phyloP scores from a whole-genome alignment of 371 early-diverging fungal species.

The Syncephalastrum racemosum region DNA sequence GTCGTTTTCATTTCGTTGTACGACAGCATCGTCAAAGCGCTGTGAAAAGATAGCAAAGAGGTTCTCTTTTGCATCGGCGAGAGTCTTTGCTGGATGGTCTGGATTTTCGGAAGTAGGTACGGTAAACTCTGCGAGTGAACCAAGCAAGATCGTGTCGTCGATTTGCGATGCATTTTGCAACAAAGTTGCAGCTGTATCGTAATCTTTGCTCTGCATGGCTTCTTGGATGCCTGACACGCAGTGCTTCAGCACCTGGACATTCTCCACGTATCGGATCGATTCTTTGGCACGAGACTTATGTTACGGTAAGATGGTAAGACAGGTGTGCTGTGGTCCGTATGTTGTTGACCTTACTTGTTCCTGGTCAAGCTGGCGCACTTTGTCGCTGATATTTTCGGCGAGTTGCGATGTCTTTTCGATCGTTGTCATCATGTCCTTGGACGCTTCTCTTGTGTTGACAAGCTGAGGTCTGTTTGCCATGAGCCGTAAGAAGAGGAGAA shows the following conservation, averaged over 20 bases:
- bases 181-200: slow-evolving; percentile 74
- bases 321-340: background rate
- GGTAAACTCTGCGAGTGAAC: slow-evolving; percentile 70
- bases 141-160: slow-evolving; percentile 64
- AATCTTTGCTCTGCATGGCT: slow-evolving; percentile 70
- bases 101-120: slow-evolving; percentile 65
- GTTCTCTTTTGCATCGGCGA: slow-evolving; percentile 60
- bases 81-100: slow-evolving; percentile 62
- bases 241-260: slow-evolving; percentile 73
- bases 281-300: slow-evolving; percentile 65
- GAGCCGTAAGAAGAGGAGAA: slow-evolving; percentile 1
- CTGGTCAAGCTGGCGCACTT: slow-evolving; percentile 80
- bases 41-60: slow-evolving; percentile 70
- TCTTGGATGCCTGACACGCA: slow-evolving; percentile 73
- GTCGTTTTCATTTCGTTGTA: slow-evolving; percentile 63
- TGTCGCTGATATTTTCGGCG: slow-evolving; percentile 80
- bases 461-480: slow-evolving; percentile 60
- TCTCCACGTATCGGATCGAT: slow-evolving; percentile 69
- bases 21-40: slow-evolving; percentile 81
- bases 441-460: slow-evolving; percentile 46
- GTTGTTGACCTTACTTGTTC: slow-evolving; percentile 54
- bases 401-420: slow-evolving; percentile 68
- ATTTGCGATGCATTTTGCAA: slow-evolving; percentile 68
- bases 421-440: slow-evolving; percentile 56
- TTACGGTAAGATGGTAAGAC: background rate